phyloP scores from a whole-genome alignment of 768 basidiomycete species.

The Hypsizygus marmoreus region DNA sequence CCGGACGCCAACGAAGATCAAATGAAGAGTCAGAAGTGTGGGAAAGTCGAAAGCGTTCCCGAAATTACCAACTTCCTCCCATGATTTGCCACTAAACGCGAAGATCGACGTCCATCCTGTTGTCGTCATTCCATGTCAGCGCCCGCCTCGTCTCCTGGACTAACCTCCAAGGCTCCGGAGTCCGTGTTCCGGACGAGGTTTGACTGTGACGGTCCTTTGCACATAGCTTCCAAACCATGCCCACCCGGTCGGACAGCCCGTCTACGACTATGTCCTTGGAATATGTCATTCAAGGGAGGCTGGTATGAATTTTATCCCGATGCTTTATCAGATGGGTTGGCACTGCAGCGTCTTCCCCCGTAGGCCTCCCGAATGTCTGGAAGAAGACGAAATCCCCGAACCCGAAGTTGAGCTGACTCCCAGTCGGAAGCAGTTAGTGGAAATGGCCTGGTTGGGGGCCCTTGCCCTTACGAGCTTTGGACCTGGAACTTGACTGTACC shows the following conservation, averaged over 20 bases:
- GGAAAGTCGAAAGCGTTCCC: conserved; percentile 45
- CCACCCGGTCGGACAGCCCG: conserved; percentile 49
- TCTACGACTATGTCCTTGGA: conserved; percentile 55
- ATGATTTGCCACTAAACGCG: conserved; percentile 32
- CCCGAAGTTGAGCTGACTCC: conserved; percentile 48
- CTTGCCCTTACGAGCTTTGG: conserved; percentile 56
- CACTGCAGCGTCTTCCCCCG: conserved; percentile 29
- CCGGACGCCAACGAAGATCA: conserved; percentile 14
- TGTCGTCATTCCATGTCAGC: conserved; percentile 69
- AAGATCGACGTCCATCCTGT: conserved; percentile 48
- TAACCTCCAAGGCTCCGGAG: conserved; percentile 71
- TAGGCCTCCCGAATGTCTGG: conserved; percentile 30
- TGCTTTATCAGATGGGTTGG: conserved; percentile 77
- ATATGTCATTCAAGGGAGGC: conserved; percentile 60
- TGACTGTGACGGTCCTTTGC: conserved; percentile 65
- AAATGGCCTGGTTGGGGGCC: conserved; percentile 58
- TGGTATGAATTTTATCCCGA: conserved; percentile 83
- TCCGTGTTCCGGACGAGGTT: conserved; percentile 70
- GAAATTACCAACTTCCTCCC: conserved; percentile 39
- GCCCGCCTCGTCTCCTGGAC: conserved; percentile 73
- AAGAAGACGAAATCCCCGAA: conserved; percentile 44
- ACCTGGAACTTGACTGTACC: conserved; percentile 20
- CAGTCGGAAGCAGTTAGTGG: conserved; percentile 55
- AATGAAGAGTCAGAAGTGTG: conserved; percentile 34
- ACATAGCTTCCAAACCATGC: conserved; percentile 57